phyloP scores from a whole-genome alignment of 2,329 filamentous ascomycete species.

The Byssothecium circinans region DNA sequence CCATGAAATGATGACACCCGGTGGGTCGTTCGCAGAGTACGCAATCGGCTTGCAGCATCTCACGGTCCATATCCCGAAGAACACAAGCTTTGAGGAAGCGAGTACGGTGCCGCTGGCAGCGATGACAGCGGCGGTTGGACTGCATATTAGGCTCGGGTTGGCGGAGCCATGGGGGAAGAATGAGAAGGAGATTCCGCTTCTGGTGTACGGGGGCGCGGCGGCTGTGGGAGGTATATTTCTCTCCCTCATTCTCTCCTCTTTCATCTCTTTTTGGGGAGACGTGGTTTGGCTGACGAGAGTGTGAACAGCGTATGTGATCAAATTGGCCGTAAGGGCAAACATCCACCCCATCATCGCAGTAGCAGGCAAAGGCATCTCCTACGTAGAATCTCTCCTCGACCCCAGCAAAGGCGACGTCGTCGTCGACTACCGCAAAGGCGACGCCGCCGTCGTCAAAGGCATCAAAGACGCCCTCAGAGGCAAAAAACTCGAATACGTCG shows the following conservation, averaged over 20 bases:
- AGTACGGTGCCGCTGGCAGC: constrained; percentile 47
- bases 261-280: too few species aligned
- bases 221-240: constrained; percentile 32
- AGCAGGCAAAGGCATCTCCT: constrained; percentile 34
- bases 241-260: too few species aligned
- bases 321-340: constrained; percentile 37
- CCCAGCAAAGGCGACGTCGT: constrained; percentile 34
- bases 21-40: constrained; percentile 62
- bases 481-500: constrained; percentile 52
- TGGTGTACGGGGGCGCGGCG: constrained; percentile 42
- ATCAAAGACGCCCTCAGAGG: constrained; percentile 49
- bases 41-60: constrained; percentile 56
- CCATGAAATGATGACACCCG: constrained; percentile 52
- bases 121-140: constrained; percentile 46
- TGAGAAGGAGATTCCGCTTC: constrained; percentile 19
- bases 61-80: constrained; percentile 53
- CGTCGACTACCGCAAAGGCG: constrained; percentile 56
- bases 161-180: constrained; percentile 40
- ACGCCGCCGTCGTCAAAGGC: constrained; percentile 44
- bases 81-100: constrained; percentile 30
- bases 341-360: constrained; percentile 44
- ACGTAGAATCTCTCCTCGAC: constrained; percentile 38
- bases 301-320: constrained; percentile 31
- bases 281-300: too few species aligned
- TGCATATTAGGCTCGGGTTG: constrained; percentile 44